These are phyloP conservation scores for Kernera saxatilis DNA, from an alignment of 345 rosid genomes.

Conservation along the genomic window DNA sequence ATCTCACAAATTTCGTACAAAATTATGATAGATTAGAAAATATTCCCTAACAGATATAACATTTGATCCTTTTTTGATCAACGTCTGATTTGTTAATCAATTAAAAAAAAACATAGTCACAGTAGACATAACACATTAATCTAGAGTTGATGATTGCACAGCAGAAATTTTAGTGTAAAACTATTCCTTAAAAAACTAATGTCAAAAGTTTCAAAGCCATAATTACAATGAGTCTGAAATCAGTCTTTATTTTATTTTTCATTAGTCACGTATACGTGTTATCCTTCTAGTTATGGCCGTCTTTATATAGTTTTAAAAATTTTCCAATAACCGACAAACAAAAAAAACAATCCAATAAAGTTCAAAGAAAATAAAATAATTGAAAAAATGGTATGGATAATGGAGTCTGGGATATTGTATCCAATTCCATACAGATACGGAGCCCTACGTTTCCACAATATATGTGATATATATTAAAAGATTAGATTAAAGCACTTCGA, in stretches of 20 bases:
- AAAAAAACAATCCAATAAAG: too few species aligned
- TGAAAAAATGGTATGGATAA: constrained; percentile 2
- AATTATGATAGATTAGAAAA: too few species aligned
- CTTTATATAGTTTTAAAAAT: neutral
- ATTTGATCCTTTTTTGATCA: too few species aligned
- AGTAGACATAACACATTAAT: neutral
- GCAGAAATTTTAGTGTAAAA: neutral
- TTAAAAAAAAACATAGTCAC: neutral
- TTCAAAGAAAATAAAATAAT: neutral
- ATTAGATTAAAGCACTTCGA: neutral
- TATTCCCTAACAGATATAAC: too few species aligned
- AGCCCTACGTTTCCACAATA: constrained; percentile 18
- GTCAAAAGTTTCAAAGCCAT: neutral
- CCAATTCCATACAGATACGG: constrained; percentile 21
- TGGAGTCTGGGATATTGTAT: constrained; percentile 15
- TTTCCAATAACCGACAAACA: too few species aligned
- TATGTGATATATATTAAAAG: neutral
- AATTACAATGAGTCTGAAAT: neutral
- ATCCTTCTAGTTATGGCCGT: constrained; percentile 5
- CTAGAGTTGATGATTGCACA: neutral
- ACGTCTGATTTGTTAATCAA: too few species aligned
- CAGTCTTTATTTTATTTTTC: neutral
- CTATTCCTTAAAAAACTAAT: neutral
- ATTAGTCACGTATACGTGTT: constrained; percentile 21
- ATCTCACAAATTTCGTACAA: too few species aligned